A percentile compares a stretch with the other conserved stretches of the same genome.
Conservation (phyloP, 768 basidiomycete genomes). For the Podaxis mareebaensis region DNA sequence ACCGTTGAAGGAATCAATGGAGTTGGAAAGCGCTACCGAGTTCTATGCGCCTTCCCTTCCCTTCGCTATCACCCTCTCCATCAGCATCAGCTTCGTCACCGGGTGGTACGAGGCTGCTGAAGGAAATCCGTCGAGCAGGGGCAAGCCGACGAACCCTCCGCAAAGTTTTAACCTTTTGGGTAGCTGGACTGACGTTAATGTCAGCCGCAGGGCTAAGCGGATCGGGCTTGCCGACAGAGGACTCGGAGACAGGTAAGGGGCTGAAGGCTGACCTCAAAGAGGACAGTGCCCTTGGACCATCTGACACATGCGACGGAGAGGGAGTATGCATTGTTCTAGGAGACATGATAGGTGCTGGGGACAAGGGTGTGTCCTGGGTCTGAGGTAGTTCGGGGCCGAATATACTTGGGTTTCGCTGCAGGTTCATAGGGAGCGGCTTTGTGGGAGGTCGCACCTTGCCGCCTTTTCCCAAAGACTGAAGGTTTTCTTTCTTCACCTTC, state of each 20-base stretch:
- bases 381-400: conserved; percentile 65
- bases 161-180: conserved; percentile 42
- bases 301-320: conserved; percentile 13
- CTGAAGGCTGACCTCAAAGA: conserved; percentile 5
- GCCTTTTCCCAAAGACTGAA: conserved; percentile 12
- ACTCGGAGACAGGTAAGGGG: conserved; percentile 16
- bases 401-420: conserved; percentile 63
- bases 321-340: background rate
- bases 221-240: conserved; percentile 12
- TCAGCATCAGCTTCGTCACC: conserved; percentile 39
- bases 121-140: conserved; percentile 63
- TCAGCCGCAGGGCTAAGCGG: conserved; percentile 15
- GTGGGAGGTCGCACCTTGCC: conserved; percentile 18
- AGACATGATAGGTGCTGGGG: conserved; percentile 14
- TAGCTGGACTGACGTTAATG: conserved; percentile 19
- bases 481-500: conserved; percentile 15
- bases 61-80: conserved; percentile 32
- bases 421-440: conserved; percentile 44
- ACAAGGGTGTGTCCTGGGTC: conserved; percentile 18
- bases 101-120: conserved; percentile 49
- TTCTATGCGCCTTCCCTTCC: conserved; percentile 22
- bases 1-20: conserved; percentile 19
- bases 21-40: conserved; percentile 69
- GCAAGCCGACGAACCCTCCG: conserved; percentile 50
- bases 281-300: background rate